phyloP scores from a whole-genome alignment of 495 filamentous ascomycete genomes.

The Thozetella sp. region DNA sequence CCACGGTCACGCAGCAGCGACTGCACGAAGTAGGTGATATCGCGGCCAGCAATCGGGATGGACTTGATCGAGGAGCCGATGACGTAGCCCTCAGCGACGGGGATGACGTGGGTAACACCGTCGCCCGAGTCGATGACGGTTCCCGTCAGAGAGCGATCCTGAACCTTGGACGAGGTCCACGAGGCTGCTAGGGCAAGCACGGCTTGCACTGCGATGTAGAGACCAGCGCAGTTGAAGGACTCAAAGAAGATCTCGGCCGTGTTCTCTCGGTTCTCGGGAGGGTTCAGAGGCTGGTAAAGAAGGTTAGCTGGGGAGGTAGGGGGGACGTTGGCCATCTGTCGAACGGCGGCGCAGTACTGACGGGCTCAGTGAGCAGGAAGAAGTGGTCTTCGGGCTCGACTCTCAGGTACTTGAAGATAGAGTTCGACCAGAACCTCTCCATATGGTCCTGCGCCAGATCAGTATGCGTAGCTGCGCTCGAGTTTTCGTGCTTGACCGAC shows the following conservation, averaged over 20 bases:
- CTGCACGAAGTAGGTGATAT: constrained; percentile 98
- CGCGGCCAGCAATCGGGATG: constrained; percentile 94
- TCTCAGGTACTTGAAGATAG: constrained; percentile 98
- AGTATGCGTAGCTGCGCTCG: constrained; percentile 10
- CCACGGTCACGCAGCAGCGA: constrained; percentile 93
- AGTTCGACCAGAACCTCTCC: constrained; percentile 99
- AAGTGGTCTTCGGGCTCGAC: constrained; percentile 98
- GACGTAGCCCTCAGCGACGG: constrained; percentile 97
- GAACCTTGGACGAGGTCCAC: constrained; percentile 97
- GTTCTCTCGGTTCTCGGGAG: constrained; percentile 97
- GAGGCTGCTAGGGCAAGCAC: constrained; percentile 95
- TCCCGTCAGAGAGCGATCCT: constrained; percentile 94
- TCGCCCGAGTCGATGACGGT: constrained; percentile 98
- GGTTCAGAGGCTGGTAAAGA: constrained; percentile 80
- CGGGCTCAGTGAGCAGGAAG: constrained; percentile 96
- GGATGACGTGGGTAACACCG: constrained; percentile 98
- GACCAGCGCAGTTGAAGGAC: constrained; percentile 97
- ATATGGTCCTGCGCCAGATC: constrained; percentile 77
- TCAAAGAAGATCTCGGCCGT: constrained; percentile 99
- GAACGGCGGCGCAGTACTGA: constrained; percentile 45
- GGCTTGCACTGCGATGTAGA: constrained; percentile 98
- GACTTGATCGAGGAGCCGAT: constrained; percentile 99
- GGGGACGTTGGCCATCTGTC: background rate
- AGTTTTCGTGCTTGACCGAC: constrained; percentile 40
- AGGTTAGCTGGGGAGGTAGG: constrained; percentile 14